Evolutionary conservation across 352 stramenopile genomes (phyloP).

Genomic region (Pythium sukuiense): DNA sequence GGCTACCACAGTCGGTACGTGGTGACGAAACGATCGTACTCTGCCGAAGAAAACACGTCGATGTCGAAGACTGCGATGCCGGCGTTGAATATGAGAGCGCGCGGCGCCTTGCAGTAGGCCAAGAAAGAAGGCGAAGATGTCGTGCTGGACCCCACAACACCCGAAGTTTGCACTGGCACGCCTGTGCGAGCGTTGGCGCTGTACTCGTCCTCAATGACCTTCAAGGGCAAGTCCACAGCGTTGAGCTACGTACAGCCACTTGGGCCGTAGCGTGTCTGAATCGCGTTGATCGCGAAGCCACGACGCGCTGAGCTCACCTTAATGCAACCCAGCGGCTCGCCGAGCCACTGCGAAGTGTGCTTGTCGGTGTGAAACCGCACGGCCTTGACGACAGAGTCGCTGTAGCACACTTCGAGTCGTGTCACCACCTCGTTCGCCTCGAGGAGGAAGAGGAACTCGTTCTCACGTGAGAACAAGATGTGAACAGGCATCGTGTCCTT

Average conservation of each 20-base stretch:
- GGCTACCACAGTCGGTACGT: not conserved
- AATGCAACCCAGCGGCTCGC: not conserved
- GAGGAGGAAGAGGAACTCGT: not conserved
- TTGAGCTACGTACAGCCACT: not conserved
- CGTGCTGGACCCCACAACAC: not conserved
- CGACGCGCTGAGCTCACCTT: not conserved
- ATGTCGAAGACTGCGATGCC: not conserved
- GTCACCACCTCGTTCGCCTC: not conserved
- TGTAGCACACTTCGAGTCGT: not conserved
- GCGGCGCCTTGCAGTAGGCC: not conserved
- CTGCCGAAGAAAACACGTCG: not conserved
- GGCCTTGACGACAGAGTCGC: not conserved
- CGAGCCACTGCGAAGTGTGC: not conserved
- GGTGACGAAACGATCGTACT: not conserved
- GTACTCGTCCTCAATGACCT: not conserved
- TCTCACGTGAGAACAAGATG: not conserved
- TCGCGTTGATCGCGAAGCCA: not conserved
- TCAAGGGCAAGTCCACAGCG: not conserved
- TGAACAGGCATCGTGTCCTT: not conserved
- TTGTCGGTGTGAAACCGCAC: not conserved
- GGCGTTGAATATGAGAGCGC: not conserved
- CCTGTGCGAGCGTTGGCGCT: not conserved
- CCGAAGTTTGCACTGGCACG: not conserved
- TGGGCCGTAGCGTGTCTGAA: not conserved
- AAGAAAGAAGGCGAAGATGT: not conserved